These are phyloP conservation scores for Aspergillus oerlinghausenensis DNA, from an alignment of 2,329 filamentous ascomycete genomes.

Conservation along the genomic window DNA sequence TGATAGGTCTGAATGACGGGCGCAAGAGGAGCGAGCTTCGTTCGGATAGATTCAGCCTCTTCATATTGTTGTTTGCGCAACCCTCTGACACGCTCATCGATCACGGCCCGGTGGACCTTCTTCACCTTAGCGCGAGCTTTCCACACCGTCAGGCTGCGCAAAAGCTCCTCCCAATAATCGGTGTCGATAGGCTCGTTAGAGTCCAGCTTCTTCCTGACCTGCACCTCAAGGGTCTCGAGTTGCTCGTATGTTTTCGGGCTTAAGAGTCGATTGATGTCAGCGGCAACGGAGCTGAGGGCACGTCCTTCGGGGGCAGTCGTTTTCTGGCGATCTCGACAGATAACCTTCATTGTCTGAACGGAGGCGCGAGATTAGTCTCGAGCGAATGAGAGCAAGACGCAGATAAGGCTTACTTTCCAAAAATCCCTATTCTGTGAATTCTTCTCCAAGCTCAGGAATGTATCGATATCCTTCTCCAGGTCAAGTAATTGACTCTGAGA, in stretches of 20 bases:
- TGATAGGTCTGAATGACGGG: slow-evolving; percentile 25
- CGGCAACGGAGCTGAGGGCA: slow-evolving; percentile 74
- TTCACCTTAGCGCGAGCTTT: slow-evolving; percentile 85
- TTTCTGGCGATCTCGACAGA: slow-evolving; percentile 73
- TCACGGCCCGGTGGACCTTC: slow-evolving; percentile 71
- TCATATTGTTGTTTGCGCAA: slow-evolving; percentile 64
- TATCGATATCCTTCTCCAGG: slow-evolving; percentile 76
- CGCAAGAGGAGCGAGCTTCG: slow-evolving; percentile 51
- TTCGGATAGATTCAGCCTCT: slow-evolving; percentile 56
- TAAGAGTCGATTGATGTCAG: slow-evolving; percentile 83
- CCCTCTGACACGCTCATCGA: slow-evolving; percentile 62
- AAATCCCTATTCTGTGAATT: slow-evolving; percentile 76
- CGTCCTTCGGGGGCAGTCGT: slow-evolving; percentile 64
- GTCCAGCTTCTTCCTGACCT: slow-evolving; percentile 79
- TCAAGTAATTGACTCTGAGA: slow-evolving; percentile 64
- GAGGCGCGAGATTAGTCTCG: slow-evolving; percentile 7
- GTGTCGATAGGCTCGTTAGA: slow-evolving; percentile 91
- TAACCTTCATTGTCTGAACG: slow-evolving; percentile 67
- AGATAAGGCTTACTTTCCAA: slow-evolving; percentile 60
- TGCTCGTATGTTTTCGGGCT: slow-evolving; percentile 81
- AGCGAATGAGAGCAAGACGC: neutral
- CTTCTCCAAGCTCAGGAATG: slow-evolving; percentile 74
- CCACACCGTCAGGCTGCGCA: slow-evolving; percentile 80
- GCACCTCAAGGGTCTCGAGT: slow-evolving; percentile 77
- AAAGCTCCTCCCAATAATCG: slow-evolving; percentile 94